Conservation (phyloP, 768 basidiomycete genomes). For the Calocybe gangraenosa region DNA sequence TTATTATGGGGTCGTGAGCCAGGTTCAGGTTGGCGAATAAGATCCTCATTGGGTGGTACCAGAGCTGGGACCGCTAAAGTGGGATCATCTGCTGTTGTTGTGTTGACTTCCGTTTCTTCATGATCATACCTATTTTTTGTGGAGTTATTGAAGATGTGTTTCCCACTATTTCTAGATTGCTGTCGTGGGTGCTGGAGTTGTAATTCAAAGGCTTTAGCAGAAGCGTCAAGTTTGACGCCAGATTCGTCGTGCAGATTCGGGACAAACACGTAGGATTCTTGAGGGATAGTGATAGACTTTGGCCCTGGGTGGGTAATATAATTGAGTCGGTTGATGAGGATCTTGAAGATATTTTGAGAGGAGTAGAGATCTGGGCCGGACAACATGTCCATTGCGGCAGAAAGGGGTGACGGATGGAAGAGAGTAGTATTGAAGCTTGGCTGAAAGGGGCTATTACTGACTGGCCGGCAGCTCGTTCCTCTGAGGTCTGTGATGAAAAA, state of each 20-base stretch:
- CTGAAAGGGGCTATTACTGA: slow-evolving; percentile 13
- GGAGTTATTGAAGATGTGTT: not conserved
- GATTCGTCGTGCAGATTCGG: not conserved
- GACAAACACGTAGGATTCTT: slow-evolving; percentile 10
- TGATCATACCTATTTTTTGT: not conserved
- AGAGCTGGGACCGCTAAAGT: too few relatives aligned
- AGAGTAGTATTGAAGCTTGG: slow-evolving; percentile 26
- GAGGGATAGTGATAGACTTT: slow-evolving; percentile 8
- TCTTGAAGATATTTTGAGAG: slow-evolving; percentile 17
- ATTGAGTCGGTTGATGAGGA: slow-evolving; percentile 22
- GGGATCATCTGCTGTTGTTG: too few relatives aligned
- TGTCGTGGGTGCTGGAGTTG: too few relatives aligned
- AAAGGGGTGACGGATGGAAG: slow-evolving; percentile 40
- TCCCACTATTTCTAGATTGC: too few relatives aligned
- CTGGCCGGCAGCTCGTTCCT: slow-evolving; percentile 38
- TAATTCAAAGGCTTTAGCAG: too few relatives aligned
- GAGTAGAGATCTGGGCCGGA: slow-evolving; percentile 12
- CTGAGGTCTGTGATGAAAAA: slow-evolving; percentile 37
- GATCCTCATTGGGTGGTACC: too few relatives aligned
- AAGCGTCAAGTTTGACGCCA: too few relatives aligned
- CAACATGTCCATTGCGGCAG: slow-evolving; percentile 27
- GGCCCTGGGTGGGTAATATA: slow-evolving; percentile 12
- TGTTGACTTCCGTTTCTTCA: too few relatives aligned
- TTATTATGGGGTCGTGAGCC: too few relatives aligned
- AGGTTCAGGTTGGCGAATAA: too few relatives aligned